These are phyloP conservation scores for Aspergillus caelatus DNA, from an alignment of 2,329 filamentous ascomycete species.

Conservation along the genomic window DNA sequence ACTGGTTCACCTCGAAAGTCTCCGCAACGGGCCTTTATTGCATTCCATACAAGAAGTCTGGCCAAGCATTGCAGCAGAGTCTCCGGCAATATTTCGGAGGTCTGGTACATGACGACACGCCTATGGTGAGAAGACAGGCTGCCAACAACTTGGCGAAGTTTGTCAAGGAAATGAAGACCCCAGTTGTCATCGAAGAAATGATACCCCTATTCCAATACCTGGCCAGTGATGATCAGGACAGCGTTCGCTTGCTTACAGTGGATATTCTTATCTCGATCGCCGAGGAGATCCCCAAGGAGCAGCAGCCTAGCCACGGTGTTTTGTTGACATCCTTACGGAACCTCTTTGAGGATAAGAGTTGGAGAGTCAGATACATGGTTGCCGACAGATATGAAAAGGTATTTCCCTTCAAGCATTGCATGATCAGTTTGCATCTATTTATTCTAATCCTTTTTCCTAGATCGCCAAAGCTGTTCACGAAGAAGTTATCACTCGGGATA, in stretches of 20 bases:
- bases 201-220: slow-evolving; percentile 98
- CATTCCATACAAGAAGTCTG: slow-evolving; percentile 88
- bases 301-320: slow-evolving; percentile 94
- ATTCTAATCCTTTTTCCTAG: slow-evolving; percentile 51
- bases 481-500: slow-evolving; percentile 88
- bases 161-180: slow-evolving; percentile 91
- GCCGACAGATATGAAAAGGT: slow-evolving; percentile 98
- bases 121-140: slow-evolving; percentile 96
- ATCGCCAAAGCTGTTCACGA: slow-evolving; percentile 98
- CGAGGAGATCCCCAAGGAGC: slow-evolving; percentile 96
- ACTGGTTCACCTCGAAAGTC: slow-evolving; percentile 99
- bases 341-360: slow-evolving; percentile 98
- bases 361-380: slow-evolving; percentile 99
- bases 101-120: slow-evolving; percentile 96
- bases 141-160: slow-evolving; percentile 97
- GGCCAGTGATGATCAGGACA: slow-evolving; percentile 95
- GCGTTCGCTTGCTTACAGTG: slow-evolving; percentile 91
- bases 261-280: slow-evolving; percentile 96
- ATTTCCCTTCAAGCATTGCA: slow-evolving; percentile 19
- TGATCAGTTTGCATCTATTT: background rate
- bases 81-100: slow-evolving; percentile 89
- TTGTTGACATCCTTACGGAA: slow-evolving; percentile 86
- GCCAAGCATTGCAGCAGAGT: slow-evolving; percentile 82
- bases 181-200: slow-evolving; percentile 96
- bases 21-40: slow-evolving; percentile 96